A percentile compares a stretch with the other conserved stretches of the same genome.
Conservation (phyloP, 1,139 yeast species). For the Saccharomycopsis phalli region DNA sequence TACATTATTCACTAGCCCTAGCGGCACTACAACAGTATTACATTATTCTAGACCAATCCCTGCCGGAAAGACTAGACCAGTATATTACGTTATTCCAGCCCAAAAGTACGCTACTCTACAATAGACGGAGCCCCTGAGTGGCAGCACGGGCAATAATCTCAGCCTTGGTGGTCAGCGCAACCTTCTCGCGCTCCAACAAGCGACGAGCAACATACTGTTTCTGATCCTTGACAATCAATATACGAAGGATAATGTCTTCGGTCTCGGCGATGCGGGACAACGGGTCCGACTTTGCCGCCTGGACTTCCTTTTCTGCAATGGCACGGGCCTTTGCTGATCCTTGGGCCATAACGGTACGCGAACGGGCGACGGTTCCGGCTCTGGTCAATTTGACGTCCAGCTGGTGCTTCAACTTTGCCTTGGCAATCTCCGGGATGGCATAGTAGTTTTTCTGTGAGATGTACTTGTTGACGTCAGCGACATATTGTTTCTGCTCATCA, state of each 20-base stretch:
- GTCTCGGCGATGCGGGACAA: slow-evolving; percentile 47
- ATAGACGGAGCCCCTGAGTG: slow-evolving; percentile 19
- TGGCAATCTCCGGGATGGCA: slow-evolving; percentile 28
- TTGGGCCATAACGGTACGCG: slow-evolving; percentile 63
- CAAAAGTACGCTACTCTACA: background rate
- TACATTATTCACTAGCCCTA: too few relatives aligned
- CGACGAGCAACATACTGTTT: slow-evolving; percentile 41
- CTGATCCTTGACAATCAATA: slow-evolving; percentile 40
- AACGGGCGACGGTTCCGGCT: slow-evolving; percentile 51
- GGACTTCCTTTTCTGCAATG: slow-evolving; percentile 41
- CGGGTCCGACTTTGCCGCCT: slow-evolving; percentile 46
- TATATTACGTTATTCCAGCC: too few relatives aligned
- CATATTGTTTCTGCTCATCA: slow-evolving; percentile 50
- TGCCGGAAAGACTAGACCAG: too few relatives aligned
- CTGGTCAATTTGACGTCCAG: slow-evolving; percentile 30
- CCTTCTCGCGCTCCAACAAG: slow-evolving; percentile 50
- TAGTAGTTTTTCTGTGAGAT: slow-evolving; percentile 33
- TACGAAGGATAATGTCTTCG: slow-evolving; percentile 61
- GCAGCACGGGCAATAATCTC: slow-evolving; percentile 22
- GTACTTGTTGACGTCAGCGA: slow-evolving; percentile 43
- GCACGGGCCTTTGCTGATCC: slow-evolving; percentile 57
- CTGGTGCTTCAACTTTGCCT: slow-evolving; percentile 23
- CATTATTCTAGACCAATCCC: too few relatives aligned
- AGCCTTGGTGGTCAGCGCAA: slow-evolving; percentile 16
- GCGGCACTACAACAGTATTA: too few relatives aligned